Evolutionary conservation across 2,329 filamentous ascomycete genomes (phyloP), one percentile per base, ranked within the genome.

Genomic region (Coniella lustricola): DNA sequence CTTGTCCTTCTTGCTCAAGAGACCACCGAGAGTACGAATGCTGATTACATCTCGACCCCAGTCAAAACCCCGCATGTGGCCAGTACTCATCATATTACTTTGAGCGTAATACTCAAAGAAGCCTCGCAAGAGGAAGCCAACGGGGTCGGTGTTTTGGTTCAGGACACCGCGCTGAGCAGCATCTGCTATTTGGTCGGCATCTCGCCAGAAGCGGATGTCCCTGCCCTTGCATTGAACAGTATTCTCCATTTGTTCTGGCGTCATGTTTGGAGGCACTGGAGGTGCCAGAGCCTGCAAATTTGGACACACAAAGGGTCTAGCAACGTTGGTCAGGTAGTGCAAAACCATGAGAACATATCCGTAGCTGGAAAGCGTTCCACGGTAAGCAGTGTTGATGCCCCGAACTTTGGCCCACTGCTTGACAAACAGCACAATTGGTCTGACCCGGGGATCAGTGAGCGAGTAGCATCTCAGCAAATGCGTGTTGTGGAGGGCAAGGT

Each of bases 281-380:
- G 68, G 72, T 32, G 67, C 74, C 56, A 75, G 70, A 47, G 74
- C 67, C 61, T 94, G 89, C 2, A 96, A 74, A 59, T 96, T 95
- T 0, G 87, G 88, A 50, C 88, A 82, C 16, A 96, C 85, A 46
- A 89, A 88, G 0, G 90, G 90, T 41, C 80, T 73, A 1, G 79
- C 85, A 45, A 95, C 66, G 57, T 95, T 95, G 60, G 93, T 81
- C 22, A 95, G 77, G 60, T 91, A 95, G 65, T 96, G 90, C 14
- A 95, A 71, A 4, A 94, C 82, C 90, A 96, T 95, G 34, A 95
- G 70, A 4, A 93, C 88, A 65, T 91, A 96, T 43, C 90, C 90
- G 59, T 95, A 95, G 56, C 87, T 91, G 45, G 86, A 90, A 16
- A 96, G 71, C 0, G 89, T 94, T 36, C 90, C 90, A 33, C 84